phyloP scores from a whole-genome alignment of 768 basidiomycete genomes.

The Lactarius tabidus region DNA sequence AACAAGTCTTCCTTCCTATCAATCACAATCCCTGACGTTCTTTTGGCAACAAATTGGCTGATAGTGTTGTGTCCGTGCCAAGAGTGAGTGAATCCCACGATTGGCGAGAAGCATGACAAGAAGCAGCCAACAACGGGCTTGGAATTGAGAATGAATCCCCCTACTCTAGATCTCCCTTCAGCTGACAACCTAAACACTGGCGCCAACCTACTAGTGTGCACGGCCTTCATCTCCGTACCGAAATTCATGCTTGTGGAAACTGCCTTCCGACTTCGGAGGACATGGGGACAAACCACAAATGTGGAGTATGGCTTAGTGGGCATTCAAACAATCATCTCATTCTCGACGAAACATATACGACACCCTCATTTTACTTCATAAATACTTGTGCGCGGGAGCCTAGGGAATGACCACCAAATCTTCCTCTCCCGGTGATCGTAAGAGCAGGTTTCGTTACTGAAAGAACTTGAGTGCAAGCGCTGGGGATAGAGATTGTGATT shows the following conservation, averaged over 20 bases:
- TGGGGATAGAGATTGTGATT: slow-evolving; percentile 30
- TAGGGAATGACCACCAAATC: slow-evolving; percentile 87
- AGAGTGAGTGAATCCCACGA: background rate
- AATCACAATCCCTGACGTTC: background rate
- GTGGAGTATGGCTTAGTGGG: background rate
- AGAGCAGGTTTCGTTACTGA: slow-evolving; percentile 76
- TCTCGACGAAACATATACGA: slow-evolving; percentile 7
- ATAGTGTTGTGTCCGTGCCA: background rate
- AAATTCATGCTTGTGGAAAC: background rate
- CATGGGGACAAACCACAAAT: background rate
- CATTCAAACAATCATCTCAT: too few species aligned
- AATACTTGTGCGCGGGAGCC: slow-evolving; percentile 39
- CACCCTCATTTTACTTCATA: background rate
- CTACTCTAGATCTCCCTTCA: background rate
- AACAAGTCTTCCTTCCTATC: background rate
- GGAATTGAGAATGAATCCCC: background rate
- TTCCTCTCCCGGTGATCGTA: slow-evolving; percentile 75
- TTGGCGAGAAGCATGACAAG: background rate
- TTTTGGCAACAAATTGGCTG: background rate
- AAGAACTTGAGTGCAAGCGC: slow-evolving; percentile 93
- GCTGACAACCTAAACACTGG: background rate
- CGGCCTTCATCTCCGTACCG: background rate
- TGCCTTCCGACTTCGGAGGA: background rate
- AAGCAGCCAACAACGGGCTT: background rate
- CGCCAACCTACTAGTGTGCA: background rate